Evolutionary conservation across 2,329 filamentous ascomycete genomes (phyloP).

Genomic region (Cytospora paraplurivora): DNA sequence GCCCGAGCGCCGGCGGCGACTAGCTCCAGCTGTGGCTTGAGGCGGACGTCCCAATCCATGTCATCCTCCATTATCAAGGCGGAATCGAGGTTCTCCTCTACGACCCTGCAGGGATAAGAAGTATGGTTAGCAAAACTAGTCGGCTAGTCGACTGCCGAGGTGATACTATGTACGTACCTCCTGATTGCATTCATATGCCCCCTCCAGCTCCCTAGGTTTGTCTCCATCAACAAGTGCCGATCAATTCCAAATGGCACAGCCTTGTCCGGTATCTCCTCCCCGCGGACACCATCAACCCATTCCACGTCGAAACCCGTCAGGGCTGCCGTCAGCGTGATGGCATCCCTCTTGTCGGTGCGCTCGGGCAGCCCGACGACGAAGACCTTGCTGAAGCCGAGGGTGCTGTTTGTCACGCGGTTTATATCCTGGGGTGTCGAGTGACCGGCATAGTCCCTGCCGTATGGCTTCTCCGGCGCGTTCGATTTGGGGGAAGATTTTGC

Average conservation of each 20-base stretch:
- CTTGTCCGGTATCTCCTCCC: constrained; percentile 42
- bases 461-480: constrained; percentile 9
- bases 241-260: constrained; percentile 39
- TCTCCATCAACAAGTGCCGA: constrained; percentile 37
- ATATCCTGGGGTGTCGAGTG: constrained; percentile 30
- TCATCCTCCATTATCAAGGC: constrained; percentile 52
- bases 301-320: constrained; percentile 48
- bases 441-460: constrained; percentile 30
- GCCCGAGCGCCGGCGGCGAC: constrained; percentile 27
- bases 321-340: constrained; percentile 49
- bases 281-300: constrained; percentile 50
- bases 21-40: constrained; percentile 42
- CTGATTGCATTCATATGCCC: constrained; percentile 45
- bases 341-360: constrained; percentile 54
- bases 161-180: constrained; percentile 30
- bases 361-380: constrained; percentile 54
- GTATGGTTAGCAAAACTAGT: constrained; percentile 28
- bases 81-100: constrained; percentile 41
- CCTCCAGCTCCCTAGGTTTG: constrained; percentile 43
- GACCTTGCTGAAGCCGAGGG: constrained; percentile 37
- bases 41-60: constrained; percentile 49
- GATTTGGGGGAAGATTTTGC: neutral
- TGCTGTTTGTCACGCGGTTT: constrained; percentile 34
- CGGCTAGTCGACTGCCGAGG: no score
- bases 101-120: constrained; percentile 35